phyloP scores from a whole-genome alignment of 2,329 filamentous ascomycete genomes.

The Colletotrichum lindemuthianum region DNA sequence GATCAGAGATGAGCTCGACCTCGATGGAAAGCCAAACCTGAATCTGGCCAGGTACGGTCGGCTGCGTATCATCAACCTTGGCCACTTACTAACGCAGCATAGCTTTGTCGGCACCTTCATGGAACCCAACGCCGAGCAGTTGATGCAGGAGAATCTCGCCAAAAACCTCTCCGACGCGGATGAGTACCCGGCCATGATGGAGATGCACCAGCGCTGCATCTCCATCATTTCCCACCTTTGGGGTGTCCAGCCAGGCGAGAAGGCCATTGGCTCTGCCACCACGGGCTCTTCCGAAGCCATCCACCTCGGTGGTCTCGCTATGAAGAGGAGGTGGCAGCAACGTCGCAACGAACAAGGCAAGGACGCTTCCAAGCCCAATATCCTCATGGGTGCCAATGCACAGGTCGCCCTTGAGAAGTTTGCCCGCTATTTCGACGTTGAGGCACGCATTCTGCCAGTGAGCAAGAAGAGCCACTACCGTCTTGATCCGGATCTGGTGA shows the following conservation, averaged over 20 bases:
- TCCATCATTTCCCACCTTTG: slow-evolving; percentile 75
- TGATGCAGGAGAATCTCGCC: slow-evolving; percentile 74
- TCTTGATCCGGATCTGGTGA: slow-evolving; percentile 71
- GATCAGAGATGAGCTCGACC: slow-evolving; percentile 69
- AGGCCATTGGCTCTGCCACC: slow-evolving; percentile 74
- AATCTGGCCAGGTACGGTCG: slow-evolving; percentile 66
- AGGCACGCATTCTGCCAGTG: slow-evolving; percentile 72
- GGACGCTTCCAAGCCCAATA: slow-evolving; percentile 72
- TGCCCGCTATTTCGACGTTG: slow-evolving; percentile 78
- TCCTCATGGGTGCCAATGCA: slow-evolving; percentile 79
- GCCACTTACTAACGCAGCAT: slow-evolving; percentile 10
- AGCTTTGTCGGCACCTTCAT: slow-evolving; percentile 79
- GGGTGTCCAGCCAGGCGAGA: slow-evolving; percentile 69
- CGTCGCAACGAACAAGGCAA: slow-evolving; percentile 68
- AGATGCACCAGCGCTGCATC: slow-evolving; percentile 74
- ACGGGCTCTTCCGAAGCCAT: slow-evolving; percentile 79
- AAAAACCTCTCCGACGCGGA: slow-evolving; percentile 81
- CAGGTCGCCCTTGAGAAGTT: slow-evolving; percentile 81
- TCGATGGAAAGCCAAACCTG: slow-evolving; percentile 73
- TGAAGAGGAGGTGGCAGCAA: slow-evolving; percentile 81
- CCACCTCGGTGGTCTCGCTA: slow-evolving; percentile 75
- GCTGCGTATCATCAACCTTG: neutral
- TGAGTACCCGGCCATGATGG: slow-evolving; percentile 66
- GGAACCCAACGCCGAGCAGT: slow-evolving; percentile 70
- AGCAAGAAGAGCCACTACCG: slow-evolving; percentile 68